Base-by-base conservation (phyloP, 495 filamentous ascomycete species). In the Amorphotheca resinae region DNA sequence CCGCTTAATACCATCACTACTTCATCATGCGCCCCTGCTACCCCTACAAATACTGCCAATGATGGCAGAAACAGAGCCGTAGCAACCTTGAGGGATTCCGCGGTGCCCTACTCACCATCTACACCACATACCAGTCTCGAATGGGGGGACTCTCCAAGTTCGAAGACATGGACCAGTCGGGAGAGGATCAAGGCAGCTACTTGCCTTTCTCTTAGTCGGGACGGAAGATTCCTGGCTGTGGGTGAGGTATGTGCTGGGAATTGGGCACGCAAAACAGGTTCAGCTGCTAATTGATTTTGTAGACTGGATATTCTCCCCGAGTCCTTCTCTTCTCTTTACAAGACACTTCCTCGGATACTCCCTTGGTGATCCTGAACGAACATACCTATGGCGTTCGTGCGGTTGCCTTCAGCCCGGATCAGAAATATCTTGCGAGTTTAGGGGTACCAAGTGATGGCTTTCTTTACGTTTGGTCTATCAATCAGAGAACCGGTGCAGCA, bases 181-280 rank as follows among this genome's bases (percentile, higher is more conserved):
- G 88, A 95, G 59, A 71, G 87, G 46, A 81, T 94, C 55, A 95
- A 95, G 61, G 86, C 89, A n/a, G 84, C 87, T 1, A 95, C 87
- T n/a, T 93, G 86, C 63, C 72, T 96, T 20, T 83, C 83, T 15
- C 77, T 98, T 42, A 95, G 87, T 60, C 81, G 77, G 3, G 85
- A 95, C 70, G 91, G 86, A 33, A 80, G 74, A 46, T 86, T 84
- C 56, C 71, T 98, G 31, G 91, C 93, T 20, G 79, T 95, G 22
- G 91, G 91, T 57, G 91, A 98, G 67, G 79, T 82, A 59, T 51
- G 66, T 57, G 25, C 40, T 12, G 9, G 2, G 4, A 18, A 21
- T 25, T 8, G 20, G 21, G 25, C 15, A 9, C 1, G 2, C 18
- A 17, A 11, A 42, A 18, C 16, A 23, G 38, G 42, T 8, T 38